These are phyloP conservation scores for Ministeria vibrans DNA, from an alignment of 78 protist genomes.

Conservation along the genomic window DNA sequence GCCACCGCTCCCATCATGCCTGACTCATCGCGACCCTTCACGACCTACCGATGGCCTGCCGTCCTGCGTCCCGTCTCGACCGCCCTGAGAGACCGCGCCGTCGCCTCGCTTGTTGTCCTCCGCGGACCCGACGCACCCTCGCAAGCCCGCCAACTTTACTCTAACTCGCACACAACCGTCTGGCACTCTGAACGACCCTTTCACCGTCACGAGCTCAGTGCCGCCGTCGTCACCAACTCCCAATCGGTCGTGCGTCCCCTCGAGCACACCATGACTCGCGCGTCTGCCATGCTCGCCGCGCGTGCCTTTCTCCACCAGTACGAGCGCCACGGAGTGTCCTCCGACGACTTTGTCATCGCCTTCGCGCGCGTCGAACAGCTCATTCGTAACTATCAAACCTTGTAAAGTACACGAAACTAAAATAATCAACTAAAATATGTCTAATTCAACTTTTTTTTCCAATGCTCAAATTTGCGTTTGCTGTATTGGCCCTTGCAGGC, in stretches of 20 bases:
- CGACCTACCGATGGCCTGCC: background rate
- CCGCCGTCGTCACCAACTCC: background rate
- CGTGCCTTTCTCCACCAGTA: conserved; percentile 23
- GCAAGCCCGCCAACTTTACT: background rate
- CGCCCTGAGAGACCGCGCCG: background rate
- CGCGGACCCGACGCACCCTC: background rate
- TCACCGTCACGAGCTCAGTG: background rate
- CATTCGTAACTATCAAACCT: background rate
- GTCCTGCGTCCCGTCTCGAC: background rate
- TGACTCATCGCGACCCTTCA: background rate
- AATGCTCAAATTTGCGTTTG: background rate
- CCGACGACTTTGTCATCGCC: conserved; percentile 4
- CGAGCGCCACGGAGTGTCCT: conserved; percentile 8
- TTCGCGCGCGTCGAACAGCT: conserved; percentile 5
- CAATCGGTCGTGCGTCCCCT: background rate
- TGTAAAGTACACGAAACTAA: background rate
- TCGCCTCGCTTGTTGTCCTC: background rate
- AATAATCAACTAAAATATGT: background rate
- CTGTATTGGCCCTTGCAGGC: too few species aligned
- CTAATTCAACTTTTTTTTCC: background rate
- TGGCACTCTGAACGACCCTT: background rate
- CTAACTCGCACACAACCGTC: background rate
- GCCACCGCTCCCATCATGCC: background rate
- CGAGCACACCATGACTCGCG: background rate
- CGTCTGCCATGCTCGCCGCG: conserved; percentile 1